These are phyloP conservation scores for Globisporangium nodosum DNA, from an alignment of 352 stramenopile genomes.

Conservation along the genomic window DNA sequence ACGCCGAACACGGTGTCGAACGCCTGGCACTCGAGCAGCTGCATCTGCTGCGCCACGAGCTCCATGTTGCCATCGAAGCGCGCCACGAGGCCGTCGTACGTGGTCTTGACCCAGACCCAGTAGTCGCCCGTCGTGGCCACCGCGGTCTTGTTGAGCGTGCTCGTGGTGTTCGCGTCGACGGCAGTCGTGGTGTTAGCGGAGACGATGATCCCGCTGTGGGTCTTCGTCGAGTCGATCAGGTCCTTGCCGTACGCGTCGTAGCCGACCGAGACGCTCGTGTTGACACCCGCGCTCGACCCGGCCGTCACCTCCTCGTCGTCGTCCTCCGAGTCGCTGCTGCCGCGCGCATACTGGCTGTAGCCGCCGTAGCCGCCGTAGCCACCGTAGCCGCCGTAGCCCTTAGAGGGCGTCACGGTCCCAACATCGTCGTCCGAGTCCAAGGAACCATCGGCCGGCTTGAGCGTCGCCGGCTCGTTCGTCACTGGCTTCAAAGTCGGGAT, in stretches of 20 bases:
- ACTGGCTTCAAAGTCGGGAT: too few species aligned
- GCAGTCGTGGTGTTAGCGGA: slow-evolving; percentile 18
- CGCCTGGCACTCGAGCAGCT: slow-evolving; percentile 55
- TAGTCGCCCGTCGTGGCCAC: slow-evolving; percentile 52
- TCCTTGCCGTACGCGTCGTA: slow-evolving; percentile 29
- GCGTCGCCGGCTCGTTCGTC: neutral
- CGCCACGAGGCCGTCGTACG: slow-evolving; percentile 47
- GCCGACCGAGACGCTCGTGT: slow-evolving; percentile 23
- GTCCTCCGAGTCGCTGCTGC: slow-evolving; percentile 13
- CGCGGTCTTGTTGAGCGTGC: slow-evolving; percentile 24
- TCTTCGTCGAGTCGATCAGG: slow-evolving; percentile 28
- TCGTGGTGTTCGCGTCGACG: slow-evolving; percentile 31
- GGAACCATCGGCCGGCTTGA: slow-evolving; percentile 7
- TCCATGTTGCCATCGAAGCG: slow-evolving; percentile 58
- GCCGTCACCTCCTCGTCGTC: slow-evolving; percentile 14
- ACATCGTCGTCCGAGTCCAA: slow-evolving; percentile 32
- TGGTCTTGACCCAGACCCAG: slow-evolving; percentile 56
- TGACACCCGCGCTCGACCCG: slow-evolving; percentile 20
- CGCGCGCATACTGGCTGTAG: neutral
- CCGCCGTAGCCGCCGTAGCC: neutral
- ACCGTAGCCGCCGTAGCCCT: neutral
- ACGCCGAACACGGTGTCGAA: slow-evolving; percentile 50
- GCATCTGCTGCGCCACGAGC: slow-evolving; percentile 53
- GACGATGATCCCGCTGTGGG: slow-evolving; percentile 42
- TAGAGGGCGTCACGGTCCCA: slow-evolving; percentile 5